Evolutionary conservation across 2,329 filamentous ascomycete species (phyloP).

Genomic region (Aspergillus fijiensis): DNA sequence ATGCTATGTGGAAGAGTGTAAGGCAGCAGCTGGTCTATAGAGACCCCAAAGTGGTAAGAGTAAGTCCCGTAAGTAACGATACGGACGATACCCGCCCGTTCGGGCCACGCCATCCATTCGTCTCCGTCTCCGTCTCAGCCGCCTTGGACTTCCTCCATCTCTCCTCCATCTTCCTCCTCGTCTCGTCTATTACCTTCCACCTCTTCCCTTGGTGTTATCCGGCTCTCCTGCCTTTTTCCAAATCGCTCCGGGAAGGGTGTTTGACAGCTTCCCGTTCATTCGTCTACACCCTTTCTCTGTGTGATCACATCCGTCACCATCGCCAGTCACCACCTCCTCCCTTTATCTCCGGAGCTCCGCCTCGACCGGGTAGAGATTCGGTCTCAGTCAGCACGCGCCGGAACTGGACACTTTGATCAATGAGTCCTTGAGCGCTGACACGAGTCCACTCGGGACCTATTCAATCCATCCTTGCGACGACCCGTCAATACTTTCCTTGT

Average conservation of each 20-base stretch:
- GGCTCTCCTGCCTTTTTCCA: background rate
- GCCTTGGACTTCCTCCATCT: background rate
- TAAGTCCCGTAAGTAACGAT: background rate
- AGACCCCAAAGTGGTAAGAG: background rate
- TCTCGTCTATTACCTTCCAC: constrained; percentile 2
- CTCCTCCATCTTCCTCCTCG: background rate
- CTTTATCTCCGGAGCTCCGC: background rate
- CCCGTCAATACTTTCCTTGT: background rate
- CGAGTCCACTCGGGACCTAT: constrained; percentile 20
- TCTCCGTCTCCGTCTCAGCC: constrained; percentile 1
- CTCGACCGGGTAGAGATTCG: background rate
- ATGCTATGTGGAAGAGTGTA: background rate
- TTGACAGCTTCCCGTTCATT: no score
- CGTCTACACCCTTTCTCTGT: background rate
- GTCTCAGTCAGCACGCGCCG: constrained; percentile 3
- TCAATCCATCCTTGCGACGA: background rate
- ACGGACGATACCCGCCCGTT: constrained; percentile 5
- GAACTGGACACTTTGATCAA: constrained; percentile 8
- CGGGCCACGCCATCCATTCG: constrained; percentile 15
- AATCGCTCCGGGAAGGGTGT: background rate
- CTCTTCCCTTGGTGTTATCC: background rate
- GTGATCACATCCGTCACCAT: background rate
- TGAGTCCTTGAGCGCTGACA: constrained; percentile 18
- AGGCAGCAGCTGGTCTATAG: background rate
- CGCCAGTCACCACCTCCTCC: background rate